Conservation (phyloP, 1,284 basidiomycete species). For the Pseudozyma thailandica region DNA sequence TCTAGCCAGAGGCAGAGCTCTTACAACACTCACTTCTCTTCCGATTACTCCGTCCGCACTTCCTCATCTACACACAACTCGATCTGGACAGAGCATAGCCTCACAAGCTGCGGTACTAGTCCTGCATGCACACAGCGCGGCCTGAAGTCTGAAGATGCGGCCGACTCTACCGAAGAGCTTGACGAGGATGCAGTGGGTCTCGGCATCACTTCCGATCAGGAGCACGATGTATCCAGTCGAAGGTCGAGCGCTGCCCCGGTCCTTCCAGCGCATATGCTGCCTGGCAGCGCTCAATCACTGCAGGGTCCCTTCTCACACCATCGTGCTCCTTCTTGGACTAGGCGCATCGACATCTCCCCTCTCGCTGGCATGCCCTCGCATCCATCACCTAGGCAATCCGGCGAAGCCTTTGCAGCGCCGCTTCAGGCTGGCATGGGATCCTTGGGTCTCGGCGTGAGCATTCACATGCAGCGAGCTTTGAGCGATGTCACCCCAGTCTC, state of each 20-base stretch:
- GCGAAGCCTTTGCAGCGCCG: not conserved
- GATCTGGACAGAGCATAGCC: constrained; percentile 42
- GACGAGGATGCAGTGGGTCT: constrained; percentile 41
- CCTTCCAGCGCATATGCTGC: constrained; percentile 16
- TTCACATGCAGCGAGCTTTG: constrained; percentile 26
- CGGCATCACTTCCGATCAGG: constrained; percentile 45
- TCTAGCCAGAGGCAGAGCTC: constrained; percentile 25
- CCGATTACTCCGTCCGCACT: constrained; percentile 32
- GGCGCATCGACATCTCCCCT: constrained; percentile 25
- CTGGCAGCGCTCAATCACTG: constrained; percentile 15
- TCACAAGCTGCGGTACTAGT: constrained; percentile 40
- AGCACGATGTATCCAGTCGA: constrained; percentile 20
- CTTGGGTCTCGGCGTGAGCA: constrained; percentile 6
- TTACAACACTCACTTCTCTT: constrained; percentile 24
- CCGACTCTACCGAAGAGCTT: constrained; percentile 36
- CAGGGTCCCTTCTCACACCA: constrained; percentile 52
- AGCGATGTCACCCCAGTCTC: constrained; percentile 35
- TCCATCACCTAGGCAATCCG: not conserved
- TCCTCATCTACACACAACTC: constrained; percentile 44
- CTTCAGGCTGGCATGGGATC: constrained; percentile 6
- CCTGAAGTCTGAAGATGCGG: constrained; percentile 15
- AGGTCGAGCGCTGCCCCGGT: constrained; percentile 28
- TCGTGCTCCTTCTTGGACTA: constrained; percentile 49
- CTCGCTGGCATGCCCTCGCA: constrained; percentile 6
- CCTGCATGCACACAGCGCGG: constrained; percentile 28